Evolutionary conservation across 768 basidiomycete species (phyloP).

Genomic region (Psilocybe cubensis): DNA sequence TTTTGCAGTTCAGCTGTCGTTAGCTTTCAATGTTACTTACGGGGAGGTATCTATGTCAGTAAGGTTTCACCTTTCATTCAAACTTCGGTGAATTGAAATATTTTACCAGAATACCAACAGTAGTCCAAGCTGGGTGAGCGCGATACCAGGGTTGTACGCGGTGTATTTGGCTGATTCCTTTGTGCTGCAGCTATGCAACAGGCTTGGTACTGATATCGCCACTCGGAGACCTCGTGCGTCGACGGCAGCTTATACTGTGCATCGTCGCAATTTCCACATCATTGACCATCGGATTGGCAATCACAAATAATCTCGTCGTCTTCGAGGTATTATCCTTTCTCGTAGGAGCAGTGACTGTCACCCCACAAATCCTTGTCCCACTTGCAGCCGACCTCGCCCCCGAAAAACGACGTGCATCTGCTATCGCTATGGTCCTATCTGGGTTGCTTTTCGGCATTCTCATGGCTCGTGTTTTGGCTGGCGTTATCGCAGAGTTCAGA

Average conservation of each 20-base stretch:
- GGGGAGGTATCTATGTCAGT: conserved; percentile 41
- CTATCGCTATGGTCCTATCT: conserved; percentile 75
- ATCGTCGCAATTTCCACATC: conserved; percentile 55
- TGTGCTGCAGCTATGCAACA: conserved; percentile 59
- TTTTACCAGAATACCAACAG: conserved; percentile 57
- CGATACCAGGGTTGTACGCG: neutral
- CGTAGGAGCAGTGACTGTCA: conserved; percentile 69
- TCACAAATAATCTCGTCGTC: conserved; percentile 58
- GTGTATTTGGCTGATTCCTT: neutral
- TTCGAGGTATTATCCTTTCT: conserved; percentile 76
- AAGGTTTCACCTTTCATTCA: neutral
- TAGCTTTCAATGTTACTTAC: conserved; percentile 39
- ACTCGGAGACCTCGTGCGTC: conserved; percentile 82
- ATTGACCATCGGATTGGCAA: conserved; percentile 72
- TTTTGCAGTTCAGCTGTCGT: conserved; percentile 41
- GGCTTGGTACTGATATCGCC: conserved; percentile 81
- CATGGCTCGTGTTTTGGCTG: conserved; percentile 74
- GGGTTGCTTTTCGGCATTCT: conserved; percentile 74
- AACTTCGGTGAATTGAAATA: neutral
- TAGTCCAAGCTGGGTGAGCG: conserved; percentile 67
- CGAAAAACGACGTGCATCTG: conserved; percentile 69
- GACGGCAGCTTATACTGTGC: conserved; percentile 71
- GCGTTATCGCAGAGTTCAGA: conserved; percentile 72
- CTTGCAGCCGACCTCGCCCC: conserved; percentile 85
- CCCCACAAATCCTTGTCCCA: conserved; percentile 77